Evolutionary conservation across 139 green algal genomes (phyloP), one percentile per base, ranked within the genome.

Genomic region (Volvox reticuliferus): DNA sequence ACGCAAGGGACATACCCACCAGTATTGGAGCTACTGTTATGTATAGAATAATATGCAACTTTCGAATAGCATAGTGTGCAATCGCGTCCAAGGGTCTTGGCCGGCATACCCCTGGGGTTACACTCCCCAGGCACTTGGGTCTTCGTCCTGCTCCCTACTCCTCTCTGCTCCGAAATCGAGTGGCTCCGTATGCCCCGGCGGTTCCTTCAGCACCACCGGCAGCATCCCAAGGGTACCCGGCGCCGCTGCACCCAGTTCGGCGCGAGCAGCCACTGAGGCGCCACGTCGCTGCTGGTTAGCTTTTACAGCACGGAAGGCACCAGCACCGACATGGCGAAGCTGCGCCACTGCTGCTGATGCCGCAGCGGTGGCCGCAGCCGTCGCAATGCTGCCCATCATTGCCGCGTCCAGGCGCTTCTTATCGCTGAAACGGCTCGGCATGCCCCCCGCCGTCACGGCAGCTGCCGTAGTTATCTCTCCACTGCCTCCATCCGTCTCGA

Each of bases 331-430:
- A 16, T 35, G 13, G 6, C 68, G 68, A 0, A 88, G 83, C 33
- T 68, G 83, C 83, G 65, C 24, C 35, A 62, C 83, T 22, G 83
- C 83, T 22, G 83, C 83, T 22, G 83, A 68, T 0, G 83, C 83
- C 24, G 68, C 83, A 1, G 83, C 83, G 14, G 67, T 68, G 13
- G 83, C 67, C 17, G 83, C 83, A 5, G 83, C 83, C 5, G 36
- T 55, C 24, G 83, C 83, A 18, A 88, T 69, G 67, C 65, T 80
- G 22, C 83, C 67, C 6, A 88, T 28, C 33, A 26, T 88, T 12
- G 61, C 67, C 24, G 36, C 65, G 17, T 80, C 83, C 1, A 88
- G 67, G 63, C 30, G 63, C 82, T 80, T 67, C 26, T 55, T 55
- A 14, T 55, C 44, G 5, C 5, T 9, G 9, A 55, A 55, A 55